Base-by-base conservation (phyloP, 306 rosid genomes). In the Echinosophora koreensis region DNA sequence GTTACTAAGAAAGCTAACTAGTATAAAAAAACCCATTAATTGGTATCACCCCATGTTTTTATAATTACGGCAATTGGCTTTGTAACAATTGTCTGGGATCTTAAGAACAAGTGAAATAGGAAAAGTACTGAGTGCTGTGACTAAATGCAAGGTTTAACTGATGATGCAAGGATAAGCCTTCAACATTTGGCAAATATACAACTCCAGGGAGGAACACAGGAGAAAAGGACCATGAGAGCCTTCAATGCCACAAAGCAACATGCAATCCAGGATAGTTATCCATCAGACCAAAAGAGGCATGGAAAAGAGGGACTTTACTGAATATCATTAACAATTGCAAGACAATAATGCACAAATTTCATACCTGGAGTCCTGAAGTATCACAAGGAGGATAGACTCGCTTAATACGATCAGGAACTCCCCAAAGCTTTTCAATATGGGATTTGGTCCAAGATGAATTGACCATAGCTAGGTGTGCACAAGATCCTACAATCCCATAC, bases 381-480 rank as follows among this genome's bases (percentile, higher is more conserved):
- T 92, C 96, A 81, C 97, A 95, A 34, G 98, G 97, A 83, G 97
- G 98, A 79, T 92, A 95, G 22, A 95, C 97, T 66, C 91, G 88
- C 89, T 87, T 92, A 37, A 83, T 92, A 2, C 92, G 87, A 64
- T 83, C 68, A 4, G 97, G 87, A 77, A 92, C 82, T 77, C 82
- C 87, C 98, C 98, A 90, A 46, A 95, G 86, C 84, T 89, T 86
- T 76, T 89, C 87, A 51, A 95, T 92, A 59, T 95, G 98, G 37
- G 92, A 84, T 76, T 81, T 86, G 77, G 98, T 95, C 97, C 98
- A 95, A 17, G 98, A 89, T 69, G 98, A 95, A 86, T 92, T 95
- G 42, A 95, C 98, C 98, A 92, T 90, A 9, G 89, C 97, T 59
- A 95, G 92, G 85, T 95, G 97, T n/a, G 98, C 85, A 75, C 85